Evolutionary conservation across 768 basidiomycete genomes (phyloP).

Genomic region (Hemileccinum impolitum): DNA sequence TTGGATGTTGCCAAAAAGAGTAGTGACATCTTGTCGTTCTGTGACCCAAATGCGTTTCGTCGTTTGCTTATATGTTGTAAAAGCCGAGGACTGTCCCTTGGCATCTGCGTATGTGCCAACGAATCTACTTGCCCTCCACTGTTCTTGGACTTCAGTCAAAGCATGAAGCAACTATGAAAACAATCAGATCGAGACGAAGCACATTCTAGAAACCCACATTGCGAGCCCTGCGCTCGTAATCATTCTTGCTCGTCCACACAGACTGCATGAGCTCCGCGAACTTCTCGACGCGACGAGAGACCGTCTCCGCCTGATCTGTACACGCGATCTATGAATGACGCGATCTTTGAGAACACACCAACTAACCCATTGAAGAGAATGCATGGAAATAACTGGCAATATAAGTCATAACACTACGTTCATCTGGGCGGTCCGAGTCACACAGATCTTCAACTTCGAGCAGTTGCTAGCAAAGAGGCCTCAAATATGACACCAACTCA

Average conservation of each 20-base stretch:
- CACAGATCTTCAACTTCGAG: conserved; percentile 96
- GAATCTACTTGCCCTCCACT: conserved; percentile 68
- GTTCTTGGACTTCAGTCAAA: conserved; percentile 60
- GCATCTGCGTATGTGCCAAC: conserved; percentile 79
- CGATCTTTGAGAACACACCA: neutral
- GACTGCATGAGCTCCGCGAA: conserved; percentile 96
- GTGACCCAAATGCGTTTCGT: conserved; percentile 85
- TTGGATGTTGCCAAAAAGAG: conserved; percentile 89
- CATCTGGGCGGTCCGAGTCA: conserved; percentile 84
- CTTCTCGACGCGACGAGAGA: conserved; percentile 89
- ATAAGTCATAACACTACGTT: conserved; percentile 97
- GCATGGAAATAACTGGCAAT: conserved; percentile 98
- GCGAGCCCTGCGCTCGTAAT: conserved; percentile 86
- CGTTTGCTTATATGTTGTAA: conserved; percentile 79
- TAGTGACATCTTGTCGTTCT: conserved; percentile 84
- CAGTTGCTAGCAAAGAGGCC: conserved; percentile 59
- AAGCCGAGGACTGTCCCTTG: conserved; percentile 67
- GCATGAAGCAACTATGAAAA: conserved; percentile 57
- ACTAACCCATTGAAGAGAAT: conserved; percentile 91
- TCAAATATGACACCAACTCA: conserved; percentile 3
- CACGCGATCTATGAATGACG: neutral
- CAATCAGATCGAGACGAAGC: conserved; percentile 4
- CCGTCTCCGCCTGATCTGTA: conserved; percentile 91
- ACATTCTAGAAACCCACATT: conserved; percentile 32
- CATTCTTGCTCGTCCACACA: conserved; percentile 82